Base-by-base conservation (phyloP, 2,329 filamentous ascomycete species). In the Corynespora cassiicola region DNA sequence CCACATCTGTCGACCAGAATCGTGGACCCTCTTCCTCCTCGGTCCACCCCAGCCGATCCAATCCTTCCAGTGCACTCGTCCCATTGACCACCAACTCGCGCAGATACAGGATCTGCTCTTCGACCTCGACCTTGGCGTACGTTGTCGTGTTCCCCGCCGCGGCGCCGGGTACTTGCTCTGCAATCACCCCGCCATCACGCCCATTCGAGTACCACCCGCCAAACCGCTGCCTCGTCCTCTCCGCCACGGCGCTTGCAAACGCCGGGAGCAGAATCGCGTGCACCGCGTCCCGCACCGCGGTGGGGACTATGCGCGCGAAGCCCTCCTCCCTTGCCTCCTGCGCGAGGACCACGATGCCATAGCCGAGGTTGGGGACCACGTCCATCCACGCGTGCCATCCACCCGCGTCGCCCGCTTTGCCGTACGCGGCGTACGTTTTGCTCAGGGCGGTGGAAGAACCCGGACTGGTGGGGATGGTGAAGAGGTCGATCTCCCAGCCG, bases 351-450 rank as follows among this genome's bases (percentile, higher is more conserved):
- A 62, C 47, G 15, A 62, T 36, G 1, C 61, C 61, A 26, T 64
- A 65, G 5, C 61, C 61, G 1, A 64, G 42, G 29, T 56, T 58
- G 9, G 61, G 58, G 15, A 64, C 50, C 2, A 51, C 42, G 19
- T 65, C 61, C 7, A 65, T 54, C 58, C 59, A 64, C 2, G 51
- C 48, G 32, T 56, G 56, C 53, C 50, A 65, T n/a, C 60, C 60
- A 16, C 60, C 60, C 9, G 54, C 61, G 25, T 61, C 53, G 2
- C 61, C 61, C n/a, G 58, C 54, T 27, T 65, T 65, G 8, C 61
- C 61, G 38, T 58, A 65, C 24, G 54, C 36, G 12, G 38, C 45
- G 38, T 64, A 63, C 2, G 50, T 53, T 21, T 60, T 62, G 6
- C 22, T 45, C 7, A 18, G 24, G 3, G 40, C 35, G 8, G 44